Evolutionary conservation across 2,329 filamentous ascomycete genomes (phyloP), one percentile per base, ranked within the genome.

Genomic region (Diaporthe australafricana): DNA sequence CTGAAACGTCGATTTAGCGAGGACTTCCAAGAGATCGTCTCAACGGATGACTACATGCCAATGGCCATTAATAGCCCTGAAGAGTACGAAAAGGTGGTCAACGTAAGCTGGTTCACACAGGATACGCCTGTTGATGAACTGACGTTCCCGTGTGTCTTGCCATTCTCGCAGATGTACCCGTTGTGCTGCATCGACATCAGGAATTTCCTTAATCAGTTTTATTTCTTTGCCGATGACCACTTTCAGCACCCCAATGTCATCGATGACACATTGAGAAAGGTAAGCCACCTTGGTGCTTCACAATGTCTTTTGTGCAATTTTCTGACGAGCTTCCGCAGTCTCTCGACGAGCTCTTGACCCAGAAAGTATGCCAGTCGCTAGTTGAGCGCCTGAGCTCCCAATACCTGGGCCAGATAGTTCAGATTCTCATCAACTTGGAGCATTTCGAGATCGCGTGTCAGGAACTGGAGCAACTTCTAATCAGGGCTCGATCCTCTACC

Each of bases 1-100:
- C 88, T 99, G 70, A 98, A 98, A 83, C 91, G 90, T 73, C 90
- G 95, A 56, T 99, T 98, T 79, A 97, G 94, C 80, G 94, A 97
- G 76, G 96, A 98, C 81, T 99, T 99, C 80, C 93, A 97, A 80
- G 96, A 98, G 88, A 92, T 92, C 77, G 90, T 92, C 20, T 91
- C 94, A n/a, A 98, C 94, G 0, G 96, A 99, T 80, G 96, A 99
- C 82, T 99, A 99, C 82, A 99, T 99, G 96, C 97, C 96, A 2
- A 98, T 99, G 96, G 94, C 94, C 1, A 97, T 98, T 80, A 94
- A 95, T 77, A 95, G 93, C 25, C 83, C 88, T 20, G 95, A 98
- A 77, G 95, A 98, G 78, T 98, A 97, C 79, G 94, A 97, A 77
- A 98, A 98, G 78, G 96, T 99, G 45, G 90, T 98, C 75, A 96